Conservation (phyloP, 805 yeast species). For the Metschnikowia hibisci region DNA sequence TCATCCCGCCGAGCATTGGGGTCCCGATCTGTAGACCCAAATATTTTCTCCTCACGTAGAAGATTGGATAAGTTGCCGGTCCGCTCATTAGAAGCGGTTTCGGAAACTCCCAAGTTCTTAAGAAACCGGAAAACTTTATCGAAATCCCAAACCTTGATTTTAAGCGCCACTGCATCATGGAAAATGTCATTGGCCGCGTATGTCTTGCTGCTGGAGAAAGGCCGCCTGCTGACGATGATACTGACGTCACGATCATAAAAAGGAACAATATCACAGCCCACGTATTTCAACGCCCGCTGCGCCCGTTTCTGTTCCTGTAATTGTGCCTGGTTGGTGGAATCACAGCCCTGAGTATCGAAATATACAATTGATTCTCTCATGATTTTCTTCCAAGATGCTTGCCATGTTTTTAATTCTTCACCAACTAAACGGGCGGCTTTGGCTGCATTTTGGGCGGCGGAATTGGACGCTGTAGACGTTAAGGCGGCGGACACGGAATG, state of each 20-base stretch:
- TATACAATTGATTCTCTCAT: constrained; percentile 58
- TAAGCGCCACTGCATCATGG: constrained; percentile 53
- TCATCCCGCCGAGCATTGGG: constrained; percentile 83
- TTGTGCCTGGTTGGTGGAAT: constrained; percentile 32
- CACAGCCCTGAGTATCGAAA: constrained; percentile 52
- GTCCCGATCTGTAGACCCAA: constrained; percentile 86
- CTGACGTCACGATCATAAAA: constrained; percentile 58
- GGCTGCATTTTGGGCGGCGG: constrained; percentile 8
- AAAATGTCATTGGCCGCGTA: constrained; percentile 61
- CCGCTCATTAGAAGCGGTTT: constrained; percentile 14
- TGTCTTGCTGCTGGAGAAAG: constrained; percentile 35
- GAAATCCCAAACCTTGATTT: constrained; percentile 81
- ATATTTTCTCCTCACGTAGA: constrained; percentile 76
- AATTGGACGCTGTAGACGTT: constrained; percentile 3
- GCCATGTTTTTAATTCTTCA: constrained; percentile 55
- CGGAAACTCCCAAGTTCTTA: constrained; percentile 48
- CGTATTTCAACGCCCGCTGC: constrained; percentile 40
- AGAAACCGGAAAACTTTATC: constrained; percentile 82
- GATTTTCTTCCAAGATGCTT: constrained; percentile 57
- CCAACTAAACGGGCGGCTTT: constrained; percentile 37
- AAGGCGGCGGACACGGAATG: not conserved
- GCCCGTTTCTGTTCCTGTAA: constrained; percentile 41
- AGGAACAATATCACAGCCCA: constrained; percentile 45
- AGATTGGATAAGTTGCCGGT: constrained; percentile 41
- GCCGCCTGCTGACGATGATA: constrained; percentile 71